Conservation (phyloP, 331 rosid species). For the Pyracantha coccinea region DNA sequence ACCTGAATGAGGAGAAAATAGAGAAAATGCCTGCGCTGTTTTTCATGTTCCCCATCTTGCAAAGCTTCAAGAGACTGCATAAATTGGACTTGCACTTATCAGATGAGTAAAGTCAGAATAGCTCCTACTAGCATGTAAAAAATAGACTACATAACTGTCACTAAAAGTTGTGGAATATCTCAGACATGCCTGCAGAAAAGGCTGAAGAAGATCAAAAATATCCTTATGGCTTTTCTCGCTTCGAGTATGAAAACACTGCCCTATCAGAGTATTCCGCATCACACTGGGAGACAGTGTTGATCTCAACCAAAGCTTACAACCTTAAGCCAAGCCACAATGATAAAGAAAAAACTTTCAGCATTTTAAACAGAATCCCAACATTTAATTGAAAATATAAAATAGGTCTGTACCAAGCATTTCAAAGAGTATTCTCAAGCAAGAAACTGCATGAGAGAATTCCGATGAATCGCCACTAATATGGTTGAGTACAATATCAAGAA, state of each 20-base stretch:
- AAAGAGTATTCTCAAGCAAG: slow-evolving; percentile 79
- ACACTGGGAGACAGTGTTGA: slow-evolving; percentile 85
- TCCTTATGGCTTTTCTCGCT: slow-evolving; percentile 94
- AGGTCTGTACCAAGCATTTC: slow-evolving; percentile 80
- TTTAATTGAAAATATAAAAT: slow-evolving; percentile 12
- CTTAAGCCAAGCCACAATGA: slow-evolving; percentile 38
- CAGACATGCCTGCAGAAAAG: slow-evolving; percentile 81
- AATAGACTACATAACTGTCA: background rate
- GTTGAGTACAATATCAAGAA: slow-evolving; percentile 86
- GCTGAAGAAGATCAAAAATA: slow-evolving; percentile 90
- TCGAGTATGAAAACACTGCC: slow-evolving; percentile 92
- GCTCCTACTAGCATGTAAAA: background rate
- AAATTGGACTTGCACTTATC: slow-evolving; percentile 16
- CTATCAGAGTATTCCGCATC: slow-evolving; percentile 91
- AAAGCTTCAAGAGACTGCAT: slow-evolving; percentile 95
- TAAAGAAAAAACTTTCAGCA: slow-evolving; percentile 17
- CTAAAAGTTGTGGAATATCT: slow-evolving; percentile 10
- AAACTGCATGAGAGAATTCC: slow-evolving; percentile 88
- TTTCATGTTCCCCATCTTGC: slow-evolving; percentile 96
- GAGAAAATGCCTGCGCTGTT: slow-evolving; percentile 88
- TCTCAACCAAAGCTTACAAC: slow-evolving; percentile 98
- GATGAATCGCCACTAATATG: slow-evolving; percentile 79
- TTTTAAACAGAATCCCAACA: slow-evolving; percentile 1
- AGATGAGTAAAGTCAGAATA: slow-evolving; percentile 20
- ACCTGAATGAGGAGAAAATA: slow-evolving; percentile 98